Base-by-base conservation (phyloP, 1,284 basidiomycete species). In the Cryptococcus hybrid region DNA sequence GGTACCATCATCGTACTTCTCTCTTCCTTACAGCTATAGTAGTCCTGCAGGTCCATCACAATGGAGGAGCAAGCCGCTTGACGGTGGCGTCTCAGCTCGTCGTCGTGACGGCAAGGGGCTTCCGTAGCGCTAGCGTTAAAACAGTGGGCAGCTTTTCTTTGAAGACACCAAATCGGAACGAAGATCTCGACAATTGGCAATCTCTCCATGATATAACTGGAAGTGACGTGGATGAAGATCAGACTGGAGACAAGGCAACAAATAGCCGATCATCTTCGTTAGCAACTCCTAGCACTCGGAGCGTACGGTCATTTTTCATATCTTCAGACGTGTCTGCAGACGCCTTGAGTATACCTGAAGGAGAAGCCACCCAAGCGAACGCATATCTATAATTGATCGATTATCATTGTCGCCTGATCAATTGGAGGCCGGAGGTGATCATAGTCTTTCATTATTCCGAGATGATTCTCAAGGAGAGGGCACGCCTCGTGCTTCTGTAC, bases 101-200 rank as follows among this genome's bases (percentile, higher is more conserved):
- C 24, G 24, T 30, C 46, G 30, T 42, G 40, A 42, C n/a, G n/a
- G 40, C 12, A 18, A 30, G 34, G 46, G 30, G 6, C 2, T 47
- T 35, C 8, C 5, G 24, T 5, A 47, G 46, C 13, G 18, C 46
- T 7, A 24, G n/a, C 47, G 15, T 48, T 54, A 47, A 54, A 51
- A 42, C 40, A 42, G 40, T 9, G 40, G 40, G 11, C 9, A 24
- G 34, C 12, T 30, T 47, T 12, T 47, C 24, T n/a, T 35, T 47
- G 18, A 24, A 24, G 24, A 24, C 24, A 24, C 24, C 24, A 24
- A 24, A 24, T 24, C 24, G 24, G 24, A 24, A 3, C 9, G 47
- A 55, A 7, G 43, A 46, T 3, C 54, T 68, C n/a, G 66, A 67
- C 30, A 71, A 73, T 51, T 74, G 73, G 73, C 62, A 67, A 47